Percentiles rank a stretch among this genome's conserved stretches.
phyloP scores from a whole-genome alignment of 2,329 filamentous ascomycete species.

The Diaporthe nobilis region DNA sequence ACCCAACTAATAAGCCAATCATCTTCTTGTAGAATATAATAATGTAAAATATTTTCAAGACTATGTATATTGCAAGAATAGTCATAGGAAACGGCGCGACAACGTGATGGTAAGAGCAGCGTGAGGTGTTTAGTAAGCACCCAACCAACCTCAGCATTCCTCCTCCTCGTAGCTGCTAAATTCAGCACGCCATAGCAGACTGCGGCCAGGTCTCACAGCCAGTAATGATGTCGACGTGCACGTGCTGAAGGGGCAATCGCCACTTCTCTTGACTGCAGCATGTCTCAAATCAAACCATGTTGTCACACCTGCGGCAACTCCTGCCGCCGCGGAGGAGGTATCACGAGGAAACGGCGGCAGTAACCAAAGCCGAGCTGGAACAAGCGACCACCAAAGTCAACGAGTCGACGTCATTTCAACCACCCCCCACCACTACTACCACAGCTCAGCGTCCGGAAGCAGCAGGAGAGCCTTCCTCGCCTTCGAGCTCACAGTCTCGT shows the following conservation, averaged over 20 bases:
- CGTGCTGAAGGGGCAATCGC: neutral
- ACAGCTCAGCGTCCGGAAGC: neutral
- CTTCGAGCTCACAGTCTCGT: neutral
- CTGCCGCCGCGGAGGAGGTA: neutral
- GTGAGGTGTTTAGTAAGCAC: neutral
- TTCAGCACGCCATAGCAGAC: neutral
- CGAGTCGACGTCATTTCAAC: neutral
- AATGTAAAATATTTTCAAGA: no score
- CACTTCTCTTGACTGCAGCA: neutral
- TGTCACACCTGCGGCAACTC: neutral
- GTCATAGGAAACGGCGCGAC: no score
- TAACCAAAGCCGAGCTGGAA: neutral
- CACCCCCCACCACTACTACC: no score
- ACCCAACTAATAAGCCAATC: no score
- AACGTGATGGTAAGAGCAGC: no score
- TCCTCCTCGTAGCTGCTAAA: neutral
- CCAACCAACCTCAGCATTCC: neutral
- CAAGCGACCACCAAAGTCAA: neutral
- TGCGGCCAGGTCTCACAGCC: neutral
- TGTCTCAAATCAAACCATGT: neutral
- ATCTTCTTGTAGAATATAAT: no score
- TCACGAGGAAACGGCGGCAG: neutral
- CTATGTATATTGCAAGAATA: no score
- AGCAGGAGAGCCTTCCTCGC: neutral
- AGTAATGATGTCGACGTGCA: neutral